These are phyloP conservation scores for Xanthoconium separans DNA, from an alignment of 1,284 basidiomycete genomes.

Conservation along the genomic window DNA sequence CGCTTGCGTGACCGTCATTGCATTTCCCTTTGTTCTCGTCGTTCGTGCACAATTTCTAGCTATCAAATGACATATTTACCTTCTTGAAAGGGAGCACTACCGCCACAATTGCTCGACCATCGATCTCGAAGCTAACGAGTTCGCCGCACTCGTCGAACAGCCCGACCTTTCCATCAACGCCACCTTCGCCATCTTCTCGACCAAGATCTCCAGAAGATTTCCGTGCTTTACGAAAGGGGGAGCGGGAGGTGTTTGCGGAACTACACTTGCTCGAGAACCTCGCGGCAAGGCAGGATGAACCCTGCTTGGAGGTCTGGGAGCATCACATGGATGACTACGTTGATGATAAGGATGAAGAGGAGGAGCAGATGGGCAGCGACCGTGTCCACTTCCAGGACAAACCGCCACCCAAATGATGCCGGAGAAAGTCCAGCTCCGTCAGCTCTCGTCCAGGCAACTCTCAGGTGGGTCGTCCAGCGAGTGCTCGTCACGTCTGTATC, in stretches of 20 bases:
- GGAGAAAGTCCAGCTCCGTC: slow-evolving; percentile 38
- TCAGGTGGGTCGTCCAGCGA: slow-evolving; percentile 23
- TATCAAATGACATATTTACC: slow-evolving; percentile 91
- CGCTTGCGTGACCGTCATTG: slow-evolving; percentile 46
- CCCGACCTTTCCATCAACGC: slow-evolving; percentile 45
- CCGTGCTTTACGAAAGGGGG: slow-evolving; percentile 76
- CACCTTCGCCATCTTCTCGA: slow-evolving; percentile 77
- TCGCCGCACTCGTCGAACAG: slow-evolving; percentile 48
- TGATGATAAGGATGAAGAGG: slow-evolving; percentile 56
- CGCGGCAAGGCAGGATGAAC: slow-evolving; percentile 64
- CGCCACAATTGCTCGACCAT: slow-evolving; percentile 40
- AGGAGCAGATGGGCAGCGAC: slow-evolving; percentile 45
- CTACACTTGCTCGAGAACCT: slow-evolving; percentile 66
- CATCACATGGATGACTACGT: slow-evolving; percentile 52
- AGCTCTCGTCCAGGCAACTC: slow-evolving; percentile 24
- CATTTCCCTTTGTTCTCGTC: neutral
- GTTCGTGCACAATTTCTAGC: slow-evolving; percentile 37
- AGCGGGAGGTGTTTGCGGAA: slow-evolving; percentile 68
- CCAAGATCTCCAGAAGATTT: slow-evolving; percentile 83
- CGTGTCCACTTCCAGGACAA: slow-evolving; percentile 55
- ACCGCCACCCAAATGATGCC: slow-evolving; percentile 27
- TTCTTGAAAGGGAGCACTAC: slow-evolving; percentile 73
- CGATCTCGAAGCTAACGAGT: slow-evolving; percentile 69
- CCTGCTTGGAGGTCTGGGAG: slow-evolving; percentile 51
- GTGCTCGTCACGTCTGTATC: neutral